Conservation (phyloP, 306 rosid genomes). For the Dalbergia cultrata region DNA sequence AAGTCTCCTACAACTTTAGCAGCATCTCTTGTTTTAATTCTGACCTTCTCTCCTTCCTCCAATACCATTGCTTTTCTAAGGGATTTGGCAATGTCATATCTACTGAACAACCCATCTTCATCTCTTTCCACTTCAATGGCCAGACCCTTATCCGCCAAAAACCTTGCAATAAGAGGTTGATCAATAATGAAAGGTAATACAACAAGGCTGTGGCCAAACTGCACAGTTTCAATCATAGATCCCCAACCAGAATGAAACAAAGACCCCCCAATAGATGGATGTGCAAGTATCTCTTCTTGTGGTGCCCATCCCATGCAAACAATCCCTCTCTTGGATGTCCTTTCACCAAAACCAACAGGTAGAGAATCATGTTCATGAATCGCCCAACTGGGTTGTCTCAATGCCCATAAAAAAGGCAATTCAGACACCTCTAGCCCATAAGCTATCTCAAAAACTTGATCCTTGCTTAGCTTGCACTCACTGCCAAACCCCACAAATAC, state of each 20-base stretch:
- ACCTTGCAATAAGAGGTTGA: too few species aligned
- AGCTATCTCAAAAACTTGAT: slow-evolving; percentile 58
- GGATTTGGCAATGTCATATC: too few species aligned
- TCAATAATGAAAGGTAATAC: too few species aligned
- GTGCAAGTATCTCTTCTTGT: slow-evolving; percentile 52
- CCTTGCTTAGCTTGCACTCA: slow-evolving; percentile 53
- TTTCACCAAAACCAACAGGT: slow-evolving; percentile 45
- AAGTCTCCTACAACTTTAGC: slow-evolving; percentile 32
- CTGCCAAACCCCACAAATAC: slow-evolving; percentile 62
- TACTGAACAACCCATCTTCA: too few species aligned
- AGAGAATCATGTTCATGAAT: slow-evolving; percentile 37
- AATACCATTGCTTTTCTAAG: too few species aligned
- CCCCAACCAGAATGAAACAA: background rate
- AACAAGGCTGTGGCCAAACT: too few species aligned
- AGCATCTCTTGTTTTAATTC: slow-evolving; percentile 27
- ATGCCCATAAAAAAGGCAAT: slow-evolving; percentile 57
- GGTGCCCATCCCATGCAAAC: slow-evolving; percentile 53
- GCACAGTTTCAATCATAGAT: too few species aligned
- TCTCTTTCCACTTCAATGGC: too few species aligned
- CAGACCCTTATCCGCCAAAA: too few species aligned
- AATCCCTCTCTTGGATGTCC: slow-evolving; percentile 45
- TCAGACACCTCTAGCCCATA: slow-evolving; percentile 55
- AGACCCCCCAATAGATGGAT: slow-evolving; percentile 57
- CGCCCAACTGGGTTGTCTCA: slow-evolving; percentile 51
- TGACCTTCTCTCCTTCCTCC: too few species aligned